Conservation (phyloP, 1,284 basidiomycete species). For the Schizophyllum amplum region DNA sequence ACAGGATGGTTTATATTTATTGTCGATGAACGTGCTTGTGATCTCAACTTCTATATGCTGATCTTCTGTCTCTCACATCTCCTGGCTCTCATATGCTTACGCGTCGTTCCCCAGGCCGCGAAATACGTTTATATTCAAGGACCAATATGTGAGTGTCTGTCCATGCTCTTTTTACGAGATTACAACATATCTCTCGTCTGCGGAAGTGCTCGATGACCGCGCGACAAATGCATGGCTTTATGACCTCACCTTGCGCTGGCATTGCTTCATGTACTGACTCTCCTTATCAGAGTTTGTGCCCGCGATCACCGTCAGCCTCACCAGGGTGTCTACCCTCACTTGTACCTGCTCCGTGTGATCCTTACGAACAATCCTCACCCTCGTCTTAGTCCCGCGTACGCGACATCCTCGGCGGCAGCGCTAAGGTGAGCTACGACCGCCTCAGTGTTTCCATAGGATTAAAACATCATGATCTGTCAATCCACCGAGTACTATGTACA, state of each 20-base stretch:
- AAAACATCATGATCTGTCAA: neutral
- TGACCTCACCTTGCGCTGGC: conserved; percentile 9
- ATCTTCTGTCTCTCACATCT: conserved; percentile 9
- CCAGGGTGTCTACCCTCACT: neutral
- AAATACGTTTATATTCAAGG: neutral
- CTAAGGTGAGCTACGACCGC: neutral
- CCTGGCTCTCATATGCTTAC: neutral
- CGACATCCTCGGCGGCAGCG: neutral
- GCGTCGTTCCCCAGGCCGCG: neutral
- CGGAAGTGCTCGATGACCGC: conserved; percentile 13
- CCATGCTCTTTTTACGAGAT: conserved; percentile 8
- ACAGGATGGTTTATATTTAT: conserved; percentile 62
- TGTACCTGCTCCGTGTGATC: neutral
- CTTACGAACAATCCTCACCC: neutral
- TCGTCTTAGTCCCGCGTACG: neutral
- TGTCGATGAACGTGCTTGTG: conserved; percentile 53
- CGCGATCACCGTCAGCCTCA: neutral
- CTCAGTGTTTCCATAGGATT: conserved; percentile 1
- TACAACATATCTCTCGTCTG: conserved; percentile 15
- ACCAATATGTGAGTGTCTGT: conserved; percentile 1
- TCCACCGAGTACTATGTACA: neutral
- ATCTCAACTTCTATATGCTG: conserved; percentile 34
- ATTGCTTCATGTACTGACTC: conserved; percentile 3
- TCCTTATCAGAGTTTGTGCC: neutral
- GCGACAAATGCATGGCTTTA: conserved; percentile 18